Percentiles rank a stretch among this genome's conserved stretches.
These are phyloP conservation scores for Cystofilobasidium bisporidii DNA, from an alignment of 768 basidiomycete genomes.

Conservation along the genomic window DNA sequence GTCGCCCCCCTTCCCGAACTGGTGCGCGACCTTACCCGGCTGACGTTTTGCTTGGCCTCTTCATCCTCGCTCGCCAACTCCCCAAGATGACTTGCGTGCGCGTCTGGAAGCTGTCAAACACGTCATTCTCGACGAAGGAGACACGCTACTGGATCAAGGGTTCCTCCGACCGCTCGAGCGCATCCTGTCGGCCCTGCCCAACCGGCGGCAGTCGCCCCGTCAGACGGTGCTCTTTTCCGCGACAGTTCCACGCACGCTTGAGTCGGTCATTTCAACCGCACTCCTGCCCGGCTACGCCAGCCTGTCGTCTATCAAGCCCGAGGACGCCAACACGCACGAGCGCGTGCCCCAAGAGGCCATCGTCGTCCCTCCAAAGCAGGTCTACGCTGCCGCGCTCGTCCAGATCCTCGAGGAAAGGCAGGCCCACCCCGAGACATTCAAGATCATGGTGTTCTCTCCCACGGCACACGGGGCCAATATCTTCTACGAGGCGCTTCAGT, in stretches of 20 bases:
- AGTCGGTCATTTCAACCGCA: neutral
- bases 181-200: slow-evolving; percentile 31
- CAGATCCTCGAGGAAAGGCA: neutral
- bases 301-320: slow-evolving; percentile 1
- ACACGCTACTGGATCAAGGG: slow-evolving; percentile 43
- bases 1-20: too few species aligned
- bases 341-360: slow-evolving; percentile 1
- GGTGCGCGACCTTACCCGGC: too few species aligned
- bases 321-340: slow-evolving; percentile 16
- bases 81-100: slow-evolving; percentile 35
- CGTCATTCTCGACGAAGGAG: slow-evolving; percentile 43
- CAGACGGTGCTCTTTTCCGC: neutral
- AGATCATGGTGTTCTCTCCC: slow-evolving; percentile 54
- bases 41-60: too few species aligned
- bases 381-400: neutral
- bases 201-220: neutral
- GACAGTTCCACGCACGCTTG: neutral
- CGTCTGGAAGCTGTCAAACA: slow-evolving; percentile 34
- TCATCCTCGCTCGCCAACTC: too few species aligned
- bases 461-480: slow-evolving; percentile 53
- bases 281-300: neutral
- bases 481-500: slow-evolving; percentile 38
- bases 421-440: neutral
- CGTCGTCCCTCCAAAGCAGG: neutral
- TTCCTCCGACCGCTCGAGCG: slow-evolving; percentile 39